Conservation (phyloP, 495 filamentous ascomycete species). For the Margaritispora aquatica region DNA sequence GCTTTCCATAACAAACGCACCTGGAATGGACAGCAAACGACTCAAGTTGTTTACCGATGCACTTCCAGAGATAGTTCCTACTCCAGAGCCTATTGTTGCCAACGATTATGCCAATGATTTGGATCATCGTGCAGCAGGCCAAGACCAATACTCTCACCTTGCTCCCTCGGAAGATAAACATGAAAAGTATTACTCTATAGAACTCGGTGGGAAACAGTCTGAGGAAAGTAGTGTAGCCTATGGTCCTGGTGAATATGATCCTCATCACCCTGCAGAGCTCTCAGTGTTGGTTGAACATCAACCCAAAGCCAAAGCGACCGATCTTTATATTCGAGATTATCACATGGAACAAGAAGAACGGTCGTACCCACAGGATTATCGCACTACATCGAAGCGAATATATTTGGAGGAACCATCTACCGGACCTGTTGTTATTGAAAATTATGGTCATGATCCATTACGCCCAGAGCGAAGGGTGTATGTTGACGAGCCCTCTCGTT, state of each 20-base stretch:
- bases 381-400: not conserved
- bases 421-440: not conserved
- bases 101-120: not conserved
- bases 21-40: conserved; percentile 51
- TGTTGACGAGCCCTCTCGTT: conserved; percentile 7
- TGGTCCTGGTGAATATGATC: conserved; percentile 23
- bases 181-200: conserved; percentile 18
- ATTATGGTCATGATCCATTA: not conserved
- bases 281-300: not conserved
- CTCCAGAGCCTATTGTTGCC: not conserved
- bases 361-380: too few relatives aligned
- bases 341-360: too few relatives aligned
- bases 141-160: conserved; percentile 10
- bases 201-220: conserved; percentile 4
- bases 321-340: too few relatives aligned
- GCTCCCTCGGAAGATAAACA: conserved; percentile 22
- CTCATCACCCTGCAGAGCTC: conserved; percentile 17
- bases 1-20: conserved; percentile 36
- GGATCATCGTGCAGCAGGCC: not conserved
- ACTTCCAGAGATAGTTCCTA: conserved; percentile 36
- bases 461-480: not conserved
- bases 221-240: conserved; percentile 9
- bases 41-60: conserved; percentile 49
- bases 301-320: not conserved
- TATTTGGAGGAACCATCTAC: not conserved